Evolutionary conservation across 306 rosid species (phyloP), one percentile per base, ranked within the genome.

Genomic region (Urtica urens): DNA sequence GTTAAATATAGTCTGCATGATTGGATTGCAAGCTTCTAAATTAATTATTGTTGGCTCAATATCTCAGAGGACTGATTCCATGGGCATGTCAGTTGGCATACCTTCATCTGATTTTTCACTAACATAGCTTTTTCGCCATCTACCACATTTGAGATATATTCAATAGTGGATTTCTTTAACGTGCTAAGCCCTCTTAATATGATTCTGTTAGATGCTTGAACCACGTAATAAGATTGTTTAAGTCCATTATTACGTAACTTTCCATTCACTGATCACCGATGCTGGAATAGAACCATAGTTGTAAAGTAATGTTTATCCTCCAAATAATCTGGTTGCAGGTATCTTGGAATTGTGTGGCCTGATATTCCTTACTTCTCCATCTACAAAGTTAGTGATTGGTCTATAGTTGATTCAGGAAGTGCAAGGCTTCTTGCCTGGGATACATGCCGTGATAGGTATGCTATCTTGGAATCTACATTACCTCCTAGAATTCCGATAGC

Each of bases 341-440:
- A 92, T 66, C 67, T 92, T 59, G 81, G 79, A 44, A 72, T 85
- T 20, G 93, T 85, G 66, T 92, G 99, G 99, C 99, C 99, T 43
- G 99, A 92, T 67, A 85, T 92, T 60, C 99, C 99, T 43, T 92
- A 92, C 73, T 92, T 92, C 68, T 92, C 99, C 18, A 65, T 92
- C 59, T 85, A 85, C 81, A 85, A 85, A 78, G 96, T 66, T 23
- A 79, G 94, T 69, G 93, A 86, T 60, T 92, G 99, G 99, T 82
- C 99, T 30, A 79, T 85, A 21, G 96, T 85, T 62, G 99, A 92
- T 75, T 85, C 99, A n/a, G 99, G 99, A 60, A 85, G 86, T 75
- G 96, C 99, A 44, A 79, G 96, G 68, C 93, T 92, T 67, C 81
- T 92, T 27, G 96, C 96, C 39, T 92, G 96, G 99, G 99, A 92